Base-by-base conservation (phyloP, 345 rosid genomes). In the Aurinia saxatilis region DNA sequence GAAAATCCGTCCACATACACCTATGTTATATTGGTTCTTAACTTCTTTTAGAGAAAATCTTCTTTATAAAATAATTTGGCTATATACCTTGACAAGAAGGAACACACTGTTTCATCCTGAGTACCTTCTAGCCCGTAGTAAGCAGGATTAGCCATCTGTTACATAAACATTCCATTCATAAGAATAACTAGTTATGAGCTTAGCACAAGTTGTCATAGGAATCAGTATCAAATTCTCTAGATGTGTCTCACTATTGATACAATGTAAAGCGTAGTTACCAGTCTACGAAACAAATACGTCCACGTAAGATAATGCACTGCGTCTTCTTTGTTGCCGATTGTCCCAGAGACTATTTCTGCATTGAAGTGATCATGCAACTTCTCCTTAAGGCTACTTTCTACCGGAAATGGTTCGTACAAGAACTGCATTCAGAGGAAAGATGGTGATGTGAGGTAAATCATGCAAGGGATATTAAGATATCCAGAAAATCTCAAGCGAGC, bases 341-440 rank as follows among this genome's bases (percentile, higher is more conserved):
- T 92, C 57, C 93, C 88, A 17, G 90, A 79, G 70, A 85, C 85
- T 56, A 92, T 89, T 82, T 92, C 98, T 16, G 98, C 98, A 47
- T 89, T 92, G 67, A 89, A 82, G 73, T 92, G 96, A 46, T 86
- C 77, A 51, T 86, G 93, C 76, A 92, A 60, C 59, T 75, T 87
- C 78, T 85, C 98, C 77, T 82, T 84, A 80, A 92, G 76, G 80
- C 98, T 89, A 79, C 98, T 92, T 77, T 92, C 98, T 60, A 92
- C 98, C 0, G 98, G 98, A 79, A 92, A 92, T 53, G 98, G 98
- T 79, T 92, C 96, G n/a, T 92, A 92, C 60, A 89, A 57, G 77
- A 92, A 92, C 98, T 89, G 89, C 76, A 77, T 59, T 6, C 27
- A 39, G 7, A 70, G 36, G 30, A 59, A 66, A 65, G 12, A 65